These are phyloP conservation scores for Chenopodium berlandieri DNA, from an alignment of 148 eudicot genomes.

Conservation along the genomic window DNA sequence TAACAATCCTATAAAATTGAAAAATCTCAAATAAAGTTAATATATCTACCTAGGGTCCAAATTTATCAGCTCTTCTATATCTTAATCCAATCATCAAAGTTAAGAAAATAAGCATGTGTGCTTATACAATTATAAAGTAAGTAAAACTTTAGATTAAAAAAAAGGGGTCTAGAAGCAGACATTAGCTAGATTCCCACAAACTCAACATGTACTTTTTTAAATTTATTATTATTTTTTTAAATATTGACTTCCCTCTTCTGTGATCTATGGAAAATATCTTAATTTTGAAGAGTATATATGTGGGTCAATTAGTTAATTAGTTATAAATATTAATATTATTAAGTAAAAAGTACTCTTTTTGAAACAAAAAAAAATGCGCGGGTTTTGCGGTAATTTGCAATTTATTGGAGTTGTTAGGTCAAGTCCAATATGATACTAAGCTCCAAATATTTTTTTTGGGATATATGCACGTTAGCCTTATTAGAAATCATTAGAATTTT, in stretches of 20 bases:
- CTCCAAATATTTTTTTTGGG: background rate
- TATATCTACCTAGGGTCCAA: background rate
- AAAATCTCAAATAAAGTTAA: background rate
- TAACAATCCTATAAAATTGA: background rate
- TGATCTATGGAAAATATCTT: background rate
- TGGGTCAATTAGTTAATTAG: background rate
- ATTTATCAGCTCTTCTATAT: background rate
- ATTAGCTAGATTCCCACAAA: background rate
- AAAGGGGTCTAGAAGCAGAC: too few relatives aligned
- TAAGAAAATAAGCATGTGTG: slow-evolving; percentile 25
- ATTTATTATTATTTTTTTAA: too few relatives aligned
- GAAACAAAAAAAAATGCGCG: background rate
- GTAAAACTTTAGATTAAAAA: too few relatives aligned
- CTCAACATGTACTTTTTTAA: background rate
- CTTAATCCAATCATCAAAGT: slow-evolving; percentile 4
- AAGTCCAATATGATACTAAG: background rate
- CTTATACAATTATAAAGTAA: slow-evolving; percentile 4
- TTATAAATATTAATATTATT: too few relatives aligned
- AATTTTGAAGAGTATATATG: background rate
- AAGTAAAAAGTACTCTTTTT: background rate
- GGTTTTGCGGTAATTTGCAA: background rate
- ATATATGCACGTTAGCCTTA: too few relatives aligned
- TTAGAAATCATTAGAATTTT: too few relatives aligned
- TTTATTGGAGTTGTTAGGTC: background rate
- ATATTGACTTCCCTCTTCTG: background rate